Evolutionary conservation across 352 stramenopile genomes (phyloP).

Genomic region (Phytophthora quininea): DNA sequence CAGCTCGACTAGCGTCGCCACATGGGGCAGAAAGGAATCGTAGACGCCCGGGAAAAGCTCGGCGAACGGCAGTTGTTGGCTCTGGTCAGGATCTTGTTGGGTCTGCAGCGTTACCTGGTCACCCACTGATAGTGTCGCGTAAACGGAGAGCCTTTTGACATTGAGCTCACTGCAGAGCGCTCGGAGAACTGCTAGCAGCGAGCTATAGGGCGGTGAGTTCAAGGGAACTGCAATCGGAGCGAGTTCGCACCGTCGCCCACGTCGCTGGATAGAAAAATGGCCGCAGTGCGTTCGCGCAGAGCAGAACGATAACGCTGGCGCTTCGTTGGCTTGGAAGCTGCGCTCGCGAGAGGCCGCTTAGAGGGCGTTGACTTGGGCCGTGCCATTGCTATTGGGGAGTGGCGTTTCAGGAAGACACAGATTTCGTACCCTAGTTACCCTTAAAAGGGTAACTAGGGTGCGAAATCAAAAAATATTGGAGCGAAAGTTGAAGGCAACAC

Average conservation of each 20-base stretch:
- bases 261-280: slow-evolving; percentile 16
- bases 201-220: background rate
- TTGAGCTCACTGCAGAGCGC: background rate
- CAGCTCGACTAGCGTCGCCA: slow-evolving; percentile 28
- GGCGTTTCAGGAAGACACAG: background rate
- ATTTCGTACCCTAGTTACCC: too few relatives aligned
- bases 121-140: slow-evolving; percentile 14
- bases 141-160: slow-evolving; percentile 1
- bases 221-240: slow-evolving; percentile 17
- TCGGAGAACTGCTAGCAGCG: background rate
- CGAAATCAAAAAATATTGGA: too few relatives aligned
- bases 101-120: slow-evolving; percentile 18
- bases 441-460: too few relatives aligned
- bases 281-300: slow-evolving; percentile 4
- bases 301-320: background rate
- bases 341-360: slow-evolving; percentile 16
- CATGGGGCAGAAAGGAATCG: slow-evolving; percentile 15
- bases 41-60: slow-evolving; percentile 36
- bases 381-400: slow-evolving; percentile 8
- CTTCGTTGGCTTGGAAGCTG: slow-evolving; percentile 15
- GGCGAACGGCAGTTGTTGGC: slow-evolving; percentile 10
- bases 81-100: slow-evolving; percentile 1
- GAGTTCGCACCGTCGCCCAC: background rate
- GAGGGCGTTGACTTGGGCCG: slow-evolving; percentile 26
- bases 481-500: too few relatives aligned